Evolutionary conservation across 345 rosid species (phyloP), one percentile per base, ranked within the genome.

Genomic region (Eucalyptus cloeziana): DNA sequence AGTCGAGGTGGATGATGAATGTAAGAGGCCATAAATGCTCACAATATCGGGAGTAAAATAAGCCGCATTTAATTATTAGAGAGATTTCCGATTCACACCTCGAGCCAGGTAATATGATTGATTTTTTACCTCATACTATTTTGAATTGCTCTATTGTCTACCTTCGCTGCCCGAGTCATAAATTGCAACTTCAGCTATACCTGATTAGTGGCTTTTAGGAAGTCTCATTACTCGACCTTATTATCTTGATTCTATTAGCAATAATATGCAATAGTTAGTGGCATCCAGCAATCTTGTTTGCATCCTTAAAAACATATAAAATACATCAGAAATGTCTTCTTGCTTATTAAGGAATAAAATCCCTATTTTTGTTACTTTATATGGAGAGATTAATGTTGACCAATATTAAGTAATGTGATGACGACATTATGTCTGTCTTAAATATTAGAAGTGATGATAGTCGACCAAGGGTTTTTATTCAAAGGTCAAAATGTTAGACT

Each of bases 381-480:
- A 27, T 27, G 33, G 33, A 62, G 69, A 62, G 69, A 25, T 5
- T 58, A 58, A 25, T 25, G n/a, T 58, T 2, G 64, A 58, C 64
- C 13, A 3, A 58, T 25, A 13, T 30, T 62, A 30, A 62, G 33
- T 62, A 62, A 62, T 62, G n/a, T 4, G 69, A 62, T 62, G 33
- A 13, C 0, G 33, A 62, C 7, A 62, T 62, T 5, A 30, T 62
- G 0, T 30, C 17, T 3, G 4, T 27, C 69, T 13, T 62, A 30
- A 14, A 13, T 62, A 30, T 30, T 62, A 27, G 7, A 62, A 27
- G 16, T 30, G 69, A 27, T 12, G 8, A 62, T 27, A 13, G 69
- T 62, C 69, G 31, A 62, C 69, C 33, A 62, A 62, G 69, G 69
- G 17, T 62, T 62, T 62, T 62, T 62, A 1, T 62, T 30, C 8